Conservation (phyloP, 495 filamentous ascomycete species). For the Aspergillus indologenus region DNA sequence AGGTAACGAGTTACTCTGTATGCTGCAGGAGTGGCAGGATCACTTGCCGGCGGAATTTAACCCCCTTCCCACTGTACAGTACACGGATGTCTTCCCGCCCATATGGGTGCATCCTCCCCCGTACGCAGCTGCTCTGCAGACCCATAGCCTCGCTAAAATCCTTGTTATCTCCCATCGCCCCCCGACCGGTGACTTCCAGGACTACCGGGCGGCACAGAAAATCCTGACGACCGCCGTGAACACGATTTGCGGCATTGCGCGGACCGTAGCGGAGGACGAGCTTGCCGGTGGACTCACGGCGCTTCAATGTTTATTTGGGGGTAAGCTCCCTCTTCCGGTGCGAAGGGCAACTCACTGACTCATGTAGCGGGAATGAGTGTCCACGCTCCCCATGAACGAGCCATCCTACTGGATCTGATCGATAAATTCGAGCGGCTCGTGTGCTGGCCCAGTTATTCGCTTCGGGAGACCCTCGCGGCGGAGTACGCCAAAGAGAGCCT, state of each 20-base stretch:
- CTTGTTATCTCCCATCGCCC: slow-evolving; percentile 29
- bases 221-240: slow-evolving; percentile 10
- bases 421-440: slow-evolving; percentile 22
- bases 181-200: slow-evolving; percentile 24
- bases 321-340: slow-evolving; percentile 13
- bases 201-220: slow-evolving; percentile 19
- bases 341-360: not conserved
- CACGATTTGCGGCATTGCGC: slow-evolving; percentile 28
- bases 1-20: slow-evolving; percentile 20
- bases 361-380: slow-evolving; percentile 28
- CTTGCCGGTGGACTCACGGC: slow-evolving; percentile 20
- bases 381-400: slow-evolving; percentile 25
- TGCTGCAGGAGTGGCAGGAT: slow-evolving; percentile 31
- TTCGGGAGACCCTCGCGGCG: slow-evolving; percentile 25
- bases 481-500: slow-evolving; percentile 28
- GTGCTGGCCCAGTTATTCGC: slow-evolving; percentile 23
- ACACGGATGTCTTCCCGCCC: slow-evolving; percentile 21
- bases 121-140: slow-evolving; percentile 28
- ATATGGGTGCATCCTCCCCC: slow-evolving; percentile 32
- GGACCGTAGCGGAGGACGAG: slow-evolving; percentile 21
- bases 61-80: slow-evolving; percentile 18
- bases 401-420: slow-evolving; percentile 23
- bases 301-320: slow-evolving; percentile 29
- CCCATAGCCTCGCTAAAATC: slow-evolving; percentile 29
- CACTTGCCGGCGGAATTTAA: slow-evolving; percentile 23